Evolutionary conservation across 2,329 filamentous ascomycete species (phyloP), one percentile per base, ranked within the genome.

Genomic region (Aphanocladium album): DNA sequence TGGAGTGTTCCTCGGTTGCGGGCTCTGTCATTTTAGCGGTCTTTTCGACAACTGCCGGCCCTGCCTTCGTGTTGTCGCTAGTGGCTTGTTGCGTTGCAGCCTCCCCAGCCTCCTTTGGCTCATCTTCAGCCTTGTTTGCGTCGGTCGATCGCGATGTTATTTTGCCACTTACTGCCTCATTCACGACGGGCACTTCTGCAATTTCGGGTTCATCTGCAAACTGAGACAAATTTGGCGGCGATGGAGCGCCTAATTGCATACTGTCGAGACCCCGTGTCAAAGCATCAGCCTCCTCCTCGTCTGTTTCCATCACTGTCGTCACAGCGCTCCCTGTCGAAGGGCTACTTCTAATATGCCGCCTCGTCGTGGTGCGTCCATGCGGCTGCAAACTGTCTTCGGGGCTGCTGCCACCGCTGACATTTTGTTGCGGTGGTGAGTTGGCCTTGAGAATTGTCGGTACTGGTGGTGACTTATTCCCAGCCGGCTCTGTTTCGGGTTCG

Each of bases 241-340:
- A 46, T 19, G 77, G 71, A 9, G 72, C 72, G 1, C 79, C 75
- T 46, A 85, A 75, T 35, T 77, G 77, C 71, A 85, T 74, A 33
- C 71, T 70, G 61, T 71, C 77, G 52, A 85, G 66, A 65, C 74
- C 80, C 59, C 75, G 74, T 21, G 78, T 73, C 23, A 82, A 72
- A 25, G 79, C 76, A 2, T 76, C 74, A 19, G 75, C 67, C 19
- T 89, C 85, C 62, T 96, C 92, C 68, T 96, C 91, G 60, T 90
- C 87, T 54, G 91, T 86, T 71, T 96, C 91, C 39, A 91, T 82
- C 16, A 96, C 91, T 0, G 91, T 95, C 1, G 87, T 86, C 21
- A 96, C 89, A 5, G 88, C 83, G 57, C 88, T 91, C 53, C 90
- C 88, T 16, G 89, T 88, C 16, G 90, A 93, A 25, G 90, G 89